phyloP scores from a whole-genome alignment of 225 moss, liverwort and hornwort species.

The Ulota crispa region DNA sequence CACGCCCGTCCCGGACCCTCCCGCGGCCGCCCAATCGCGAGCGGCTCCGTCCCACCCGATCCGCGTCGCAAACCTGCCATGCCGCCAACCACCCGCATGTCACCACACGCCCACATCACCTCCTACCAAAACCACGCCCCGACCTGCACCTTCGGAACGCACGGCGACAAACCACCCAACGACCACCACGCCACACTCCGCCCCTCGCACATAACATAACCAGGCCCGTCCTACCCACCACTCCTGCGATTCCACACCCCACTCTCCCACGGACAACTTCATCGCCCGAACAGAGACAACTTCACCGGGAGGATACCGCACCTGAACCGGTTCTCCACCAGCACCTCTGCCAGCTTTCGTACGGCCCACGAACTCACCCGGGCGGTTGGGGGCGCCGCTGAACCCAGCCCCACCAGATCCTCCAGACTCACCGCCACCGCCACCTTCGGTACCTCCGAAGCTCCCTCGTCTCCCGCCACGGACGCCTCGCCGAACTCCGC shows the following conservation, averaged over 20 bases:
- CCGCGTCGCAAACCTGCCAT: slow-evolving; percentile 65
- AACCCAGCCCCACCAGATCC: slow-evolving; percentile 46
- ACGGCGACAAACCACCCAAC: neutral
- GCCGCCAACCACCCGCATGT: neutral
- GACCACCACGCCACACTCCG: neutral
- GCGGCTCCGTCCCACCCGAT: slow-evolving; percentile 71
- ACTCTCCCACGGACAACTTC: neutral
- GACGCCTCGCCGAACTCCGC: slow-evolving; percentile 18
- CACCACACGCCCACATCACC: neutral
- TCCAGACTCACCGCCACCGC: slow-evolving; percentile 33
- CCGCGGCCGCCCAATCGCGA: slow-evolving; percentile 84
- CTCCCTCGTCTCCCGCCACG: slow-evolving; percentile 15
- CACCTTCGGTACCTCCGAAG: neutral
- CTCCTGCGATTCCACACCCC: neutral
- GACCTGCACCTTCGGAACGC: neutral
- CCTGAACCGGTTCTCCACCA: slow-evolving; percentile 90
- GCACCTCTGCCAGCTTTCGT: slow-evolving; percentile 48
- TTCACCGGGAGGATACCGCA: slow-evolving; percentile 7
- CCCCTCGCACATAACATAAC: neutral
- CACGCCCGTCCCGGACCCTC: slow-evolving; percentile 73
- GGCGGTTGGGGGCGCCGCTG: neutral
- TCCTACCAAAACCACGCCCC: neutral
- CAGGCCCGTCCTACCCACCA: neutral
- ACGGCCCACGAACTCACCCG: slow-evolving; percentile 32
- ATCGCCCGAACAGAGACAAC: neutral